Evolutionary conservation across 2,329 filamentous ascomycete species (phyloP), one percentile per base, ranked within the genome.

Genomic region (Diaporthe helianthi): DNA sequence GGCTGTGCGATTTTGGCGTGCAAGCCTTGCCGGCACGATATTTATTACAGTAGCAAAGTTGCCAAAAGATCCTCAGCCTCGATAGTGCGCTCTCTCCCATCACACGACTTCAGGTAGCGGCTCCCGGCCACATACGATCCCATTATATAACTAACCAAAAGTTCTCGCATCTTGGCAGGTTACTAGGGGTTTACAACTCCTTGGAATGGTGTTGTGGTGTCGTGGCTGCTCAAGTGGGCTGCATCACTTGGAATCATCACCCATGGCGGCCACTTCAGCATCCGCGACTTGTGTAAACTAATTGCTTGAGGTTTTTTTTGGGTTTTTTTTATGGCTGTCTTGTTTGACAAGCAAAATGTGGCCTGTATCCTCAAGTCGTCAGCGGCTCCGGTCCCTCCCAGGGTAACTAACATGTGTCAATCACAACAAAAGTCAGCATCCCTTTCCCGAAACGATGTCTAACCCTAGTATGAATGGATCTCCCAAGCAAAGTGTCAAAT

Each of bases 381-480:
- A 22, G 46, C 3, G 41, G 26, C 44, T 44, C 60, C 44, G 29
- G 44, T n/a, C 17, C 22, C 55, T 55, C 41, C 58, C 12, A 47
- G 13, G 36, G 13, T 67, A 69, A 22, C 36, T 67, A 26, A 63
- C 63, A 54, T 60, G 51, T 69, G 67, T 65, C 55, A 51, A 70
- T 68, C 60, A 55, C 65, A 68, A 67, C 67, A 44, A n/a, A n/a
- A n/a, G 58, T 44, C 58, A 65, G 36, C 44, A 58, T 24, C 36
- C 41, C 51, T 58, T 22, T 49, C 64, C 67, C 65, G 67, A 71
- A 46, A 60, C 63, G 44, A 71, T 69, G 67, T 52, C 63, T 69
- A 53, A 58, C 46, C 67, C 63, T 65, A 66, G 22, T 55, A 71
- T 52, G 61, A 31, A 71, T 71, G 69, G 51, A 69, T 71, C 55